Base-by-base conservation (phyloP, 164 flowering plant species). In the Nelumbo lutea region DNA sequence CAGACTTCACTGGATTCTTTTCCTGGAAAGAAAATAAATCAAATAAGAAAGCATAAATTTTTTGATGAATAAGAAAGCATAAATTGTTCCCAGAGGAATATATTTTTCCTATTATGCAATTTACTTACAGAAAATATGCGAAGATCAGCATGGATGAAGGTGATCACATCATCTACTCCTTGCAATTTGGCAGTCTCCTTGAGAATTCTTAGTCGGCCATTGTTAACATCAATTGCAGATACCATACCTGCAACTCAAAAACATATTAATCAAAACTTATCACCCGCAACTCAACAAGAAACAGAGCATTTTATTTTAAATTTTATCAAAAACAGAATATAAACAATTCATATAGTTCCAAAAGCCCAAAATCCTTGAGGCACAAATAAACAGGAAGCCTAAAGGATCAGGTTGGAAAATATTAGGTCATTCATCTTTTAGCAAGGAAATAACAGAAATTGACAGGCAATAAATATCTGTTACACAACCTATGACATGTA, bases 171-270 rank as follows among this genome's bases (percentile, higher is more conserved):
- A 79, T 83, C 83, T 69, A 90, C 85, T 68, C 78, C 67, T 59
- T 88, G 97, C 73, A 82, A 67, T 80, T 85, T 77, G 58, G 98
- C 97, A 39, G 97, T 78, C 82, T 89, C 96, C 72, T 81, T 72
- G 39, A 93, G 87, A 79, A 93, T 87, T 84, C 97, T 86, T 73
- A 91, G 74, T 9, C 94, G 84, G 2, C 93, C 97, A 77, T 83
- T 65, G 77, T 93, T 93, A 79, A 89, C 77, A 71, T 93, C 97
- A 76, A 91, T 74, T 74, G 97, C 98, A 79, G 73, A 75, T 70
- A 93, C 76, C 77, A 67, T 83, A 72, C 98, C 98, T 93, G 79
- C 71, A 70, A 64, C 39, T 59, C 66, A 70, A 53, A 13, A 66
- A 52, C 15, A 51, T 45, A 56, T 61, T 43, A 53, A 11, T 44